Percentiles rank a stretch among this genome's conserved stretches.
phyloP scores from a whole-genome alignment of 2,329 filamentous ascomycete species.

The Microcyclospora tardicrescens region DNA sequence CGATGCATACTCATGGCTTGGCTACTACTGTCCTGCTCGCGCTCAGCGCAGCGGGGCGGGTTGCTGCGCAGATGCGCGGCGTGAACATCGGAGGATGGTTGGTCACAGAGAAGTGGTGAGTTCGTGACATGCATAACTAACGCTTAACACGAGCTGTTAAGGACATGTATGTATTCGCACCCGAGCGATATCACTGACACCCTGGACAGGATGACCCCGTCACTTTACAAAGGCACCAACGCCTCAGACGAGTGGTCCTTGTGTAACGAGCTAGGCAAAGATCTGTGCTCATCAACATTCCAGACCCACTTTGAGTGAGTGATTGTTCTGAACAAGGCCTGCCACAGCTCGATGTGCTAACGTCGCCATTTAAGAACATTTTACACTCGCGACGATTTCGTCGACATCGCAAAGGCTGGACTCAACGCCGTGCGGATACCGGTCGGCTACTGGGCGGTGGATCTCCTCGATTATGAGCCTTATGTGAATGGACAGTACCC shows the following conservation, averaged over 20 bases:
- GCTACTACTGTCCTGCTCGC: background rate
- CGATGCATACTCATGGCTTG: too few species aligned
- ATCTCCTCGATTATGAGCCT: slow-evolving; percentile 11
- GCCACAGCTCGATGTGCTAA: background rate
- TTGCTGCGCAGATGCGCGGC: slow-evolving; percentile 8
- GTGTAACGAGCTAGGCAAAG: slow-evolving; percentile 12
- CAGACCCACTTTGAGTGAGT: slow-evolving; percentile 7
- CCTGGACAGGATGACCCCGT: slow-evolving; percentile 6
- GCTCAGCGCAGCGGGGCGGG: background rate
- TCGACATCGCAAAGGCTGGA: slow-evolving; percentile 12
- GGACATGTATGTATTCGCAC: too few species aligned
- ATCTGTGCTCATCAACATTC: slow-evolving; percentile 8
- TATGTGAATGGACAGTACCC: slow-evolving; percentile 11
- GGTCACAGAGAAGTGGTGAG: slow-evolving; percentile 12
- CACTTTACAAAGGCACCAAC: slow-evolving; percentile 8
- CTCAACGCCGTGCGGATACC: slow-evolving; percentile 13
- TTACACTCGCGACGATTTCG: slow-evolving; percentile 12
- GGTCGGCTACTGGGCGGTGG: slow-evolving; percentile 16
- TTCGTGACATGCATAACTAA: background rate
- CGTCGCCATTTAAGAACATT: slow-evolving; percentile 3
- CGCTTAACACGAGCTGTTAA: background rate
- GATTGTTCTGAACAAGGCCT: slow-evolving; percentile 2
- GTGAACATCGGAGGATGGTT: slow-evolving; percentile 15
- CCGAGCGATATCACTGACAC: background rate
- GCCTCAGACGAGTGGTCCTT: slow-evolving; percentile 14